Evolutionary conservation across 768 basidiomycete genomes (phyloP).

Genomic region (Termitomyces sp.): DNA sequence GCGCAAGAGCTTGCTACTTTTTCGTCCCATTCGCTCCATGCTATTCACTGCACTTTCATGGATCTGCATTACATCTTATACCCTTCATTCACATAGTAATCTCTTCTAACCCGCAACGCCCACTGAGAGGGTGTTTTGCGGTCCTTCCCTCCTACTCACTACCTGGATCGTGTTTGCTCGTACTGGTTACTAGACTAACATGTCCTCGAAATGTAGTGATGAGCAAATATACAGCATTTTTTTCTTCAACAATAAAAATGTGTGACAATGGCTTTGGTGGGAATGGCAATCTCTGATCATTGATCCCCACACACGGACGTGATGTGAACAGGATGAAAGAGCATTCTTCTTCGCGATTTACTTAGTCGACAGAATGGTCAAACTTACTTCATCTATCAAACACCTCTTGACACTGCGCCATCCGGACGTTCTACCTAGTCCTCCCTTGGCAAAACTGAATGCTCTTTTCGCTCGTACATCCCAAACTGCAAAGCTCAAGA

Average conservation of each 20-base stretch:
- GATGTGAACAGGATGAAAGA: neutral
- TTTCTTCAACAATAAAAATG: neutral
- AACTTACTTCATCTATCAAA: slow-evolving; percentile 63
- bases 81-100: slow-evolving; percentile 10
- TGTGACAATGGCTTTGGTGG: neutral
- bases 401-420: slow-evolving; percentile 64
- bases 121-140: slow-evolving; percentile 13
- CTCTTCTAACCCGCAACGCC: slow-evolving; percentile 13
- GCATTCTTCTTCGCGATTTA: neutral
- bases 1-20: neutral
- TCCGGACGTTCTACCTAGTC: slow-evolving; percentile 53
- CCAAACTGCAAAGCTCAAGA: slow-evolving; percentile 55
- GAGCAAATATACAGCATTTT: slow-evolving; percentile 6
- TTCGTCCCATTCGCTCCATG: neutral
- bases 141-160: slow-evolving; percentile 11
- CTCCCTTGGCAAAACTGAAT: slow-evolving; percentile 46
- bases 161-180: slow-evolving; percentile 10
- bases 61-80: slow-evolving; percentile 14
- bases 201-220: slow-evolving; percentile 11
- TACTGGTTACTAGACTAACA: slow-evolving; percentile 15
- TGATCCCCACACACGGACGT: neutral
- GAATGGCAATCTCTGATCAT: neutral
- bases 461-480: slow-evolving; percentile 56
- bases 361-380: slow-evolving; percentile 25
- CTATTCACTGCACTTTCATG: slow-evolving; percentile 5